Conservation (phyloP, 2,329 filamentous ascomycete genomes). For the Ophiocordyceps robertsii region DNA sequence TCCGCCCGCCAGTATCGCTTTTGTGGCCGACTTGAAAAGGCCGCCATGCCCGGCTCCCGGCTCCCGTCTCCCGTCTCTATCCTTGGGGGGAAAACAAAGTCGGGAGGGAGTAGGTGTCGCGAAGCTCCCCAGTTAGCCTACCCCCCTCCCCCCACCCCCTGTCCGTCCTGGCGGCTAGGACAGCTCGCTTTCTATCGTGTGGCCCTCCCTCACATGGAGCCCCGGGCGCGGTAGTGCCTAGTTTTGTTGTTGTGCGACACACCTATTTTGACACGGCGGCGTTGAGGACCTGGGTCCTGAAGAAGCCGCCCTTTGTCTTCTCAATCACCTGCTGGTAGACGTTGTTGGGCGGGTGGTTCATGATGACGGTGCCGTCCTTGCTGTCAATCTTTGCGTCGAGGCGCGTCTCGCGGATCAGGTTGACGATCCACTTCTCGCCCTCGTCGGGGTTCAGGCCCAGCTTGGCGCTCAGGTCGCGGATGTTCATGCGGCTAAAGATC, state of each 20-base stretch:
- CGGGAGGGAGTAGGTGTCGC: background rate
- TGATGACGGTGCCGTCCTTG: slow-evolving; percentile 94
- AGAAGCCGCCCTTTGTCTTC: slow-evolving; percentile 97
- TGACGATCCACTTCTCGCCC: slow-evolving; percentile 99
- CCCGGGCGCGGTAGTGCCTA: too few species aligned
- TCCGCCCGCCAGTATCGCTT: too few species aligned
- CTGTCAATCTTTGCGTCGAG: slow-evolving; percentile 99
- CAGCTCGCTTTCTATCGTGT: background rate
- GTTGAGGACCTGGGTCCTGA: slow-evolving; percentile 88
- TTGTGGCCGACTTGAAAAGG: too few species aligned
- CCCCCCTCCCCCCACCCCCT: slow-evolving; percentile 2
- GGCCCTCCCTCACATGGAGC: background rate
- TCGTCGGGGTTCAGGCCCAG: slow-evolving; percentile 87
- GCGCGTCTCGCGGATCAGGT: slow-evolving; percentile 92
- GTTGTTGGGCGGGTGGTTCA: slow-evolving; percentile 98
- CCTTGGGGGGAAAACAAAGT: background rate
- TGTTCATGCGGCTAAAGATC: slow-evolving; percentile 97
- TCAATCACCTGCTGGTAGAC: slow-evolving; percentile 99
- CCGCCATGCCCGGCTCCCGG: too few species aligned
- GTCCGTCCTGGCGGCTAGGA: background rate
- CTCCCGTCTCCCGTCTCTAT: too few species aligned
- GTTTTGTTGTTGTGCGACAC: background rate
- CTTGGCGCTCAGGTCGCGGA: slow-evolving; percentile 86
- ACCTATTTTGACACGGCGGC: slow-evolving; percentile 44
- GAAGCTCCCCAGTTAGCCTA: background rate